Base-by-base conservation (phyloP, 768 basidiomycete genomes). In the Boletus coccyginus region DNA sequence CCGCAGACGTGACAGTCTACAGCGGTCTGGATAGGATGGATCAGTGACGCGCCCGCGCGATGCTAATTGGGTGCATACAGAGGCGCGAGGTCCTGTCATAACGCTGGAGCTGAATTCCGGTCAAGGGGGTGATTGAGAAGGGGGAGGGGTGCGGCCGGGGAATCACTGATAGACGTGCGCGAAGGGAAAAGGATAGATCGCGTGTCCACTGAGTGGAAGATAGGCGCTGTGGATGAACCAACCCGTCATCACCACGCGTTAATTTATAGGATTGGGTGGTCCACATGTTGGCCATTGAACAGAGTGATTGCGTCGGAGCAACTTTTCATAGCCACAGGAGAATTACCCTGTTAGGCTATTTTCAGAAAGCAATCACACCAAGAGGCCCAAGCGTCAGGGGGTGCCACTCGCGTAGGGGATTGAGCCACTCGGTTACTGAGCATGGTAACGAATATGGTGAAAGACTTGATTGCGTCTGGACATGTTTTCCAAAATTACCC, bases 371-470 rank as follows among this genome's bases (percentile, higher is more conserved):
- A 68, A 64, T 72, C 64, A 19, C 21, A n/a, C 21, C 14, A 17
- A 36, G 10, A 27, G 63, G 60, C 38, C 61, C 46, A 61, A 67
- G 56, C 52, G 24, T 39, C 43, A 38, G 27, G 55, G 48, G 56
- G 33, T 42, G 43, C 63, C 64, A 61, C 64, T 57, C 52, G 54
- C 42, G 35, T 43, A 61, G 57, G 38, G 50, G 10, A n/a, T 32
- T 53, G 64, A 66, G 61, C 66, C 67, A 61, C 66, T 63, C 64
- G 64, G 67, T 38, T 59, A 69, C 35, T 7, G 41, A 11, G 12
- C 14, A 31, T 45, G 27, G n/a, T 36, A n/a, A 55, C 55, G 33
- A 47, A 62, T 40, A 36, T 27, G 46, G 58, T 29, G 42, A 53
- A 57, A 46, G 47, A 11, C n/a, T 39, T 44, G 67, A 69, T 68